These are phyloP conservation scores for Daldinia caldariorum DNA, from an alignment of 495 filamentous ascomycete genomes.

Conservation along the genomic window DNA sequence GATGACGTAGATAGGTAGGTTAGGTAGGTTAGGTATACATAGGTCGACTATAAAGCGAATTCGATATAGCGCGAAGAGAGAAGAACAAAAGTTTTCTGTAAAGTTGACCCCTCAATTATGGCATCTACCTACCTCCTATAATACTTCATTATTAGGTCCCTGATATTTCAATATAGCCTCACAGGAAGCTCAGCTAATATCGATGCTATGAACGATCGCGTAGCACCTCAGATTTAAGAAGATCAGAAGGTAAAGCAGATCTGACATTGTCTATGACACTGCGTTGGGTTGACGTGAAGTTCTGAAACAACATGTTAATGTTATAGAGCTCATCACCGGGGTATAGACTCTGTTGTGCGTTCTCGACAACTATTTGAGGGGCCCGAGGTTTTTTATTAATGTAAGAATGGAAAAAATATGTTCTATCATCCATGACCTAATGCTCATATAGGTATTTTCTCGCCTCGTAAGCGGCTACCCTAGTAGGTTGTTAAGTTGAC, in stretches of 20 bases:
- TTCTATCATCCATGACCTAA: conserved; percentile 5
- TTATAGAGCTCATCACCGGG: neutral
- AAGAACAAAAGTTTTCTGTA: neutral
- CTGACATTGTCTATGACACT: too few species aligned
- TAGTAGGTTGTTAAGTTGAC: neutral
- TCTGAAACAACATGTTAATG: neutral
- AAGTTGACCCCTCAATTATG: neutral
- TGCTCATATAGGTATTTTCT: neutral
- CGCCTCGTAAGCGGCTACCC: neutral
- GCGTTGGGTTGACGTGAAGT: neutral
- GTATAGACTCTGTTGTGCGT: neutral
- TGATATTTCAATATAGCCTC: neutral
- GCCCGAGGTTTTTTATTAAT: neutral
- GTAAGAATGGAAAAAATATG: neutral
- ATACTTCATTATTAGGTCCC: neutral
- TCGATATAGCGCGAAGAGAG: neutral
- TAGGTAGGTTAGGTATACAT: too few species aligned
- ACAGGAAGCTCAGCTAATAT: neutral
- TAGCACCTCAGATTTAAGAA: neutral
- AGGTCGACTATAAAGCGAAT: neutral
- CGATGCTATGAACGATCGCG: neutral
- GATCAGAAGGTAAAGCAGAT: neutral
- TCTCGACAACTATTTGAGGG: neutral
- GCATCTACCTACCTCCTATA: neutral
- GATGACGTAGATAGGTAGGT: conserved; percentile 42